Evolutionary conservation across 1,284 basidiomycete genomes (phyloP), one percentile per base, ranked within the genome.

Genomic region (Trichosporon inkin): DNA sequence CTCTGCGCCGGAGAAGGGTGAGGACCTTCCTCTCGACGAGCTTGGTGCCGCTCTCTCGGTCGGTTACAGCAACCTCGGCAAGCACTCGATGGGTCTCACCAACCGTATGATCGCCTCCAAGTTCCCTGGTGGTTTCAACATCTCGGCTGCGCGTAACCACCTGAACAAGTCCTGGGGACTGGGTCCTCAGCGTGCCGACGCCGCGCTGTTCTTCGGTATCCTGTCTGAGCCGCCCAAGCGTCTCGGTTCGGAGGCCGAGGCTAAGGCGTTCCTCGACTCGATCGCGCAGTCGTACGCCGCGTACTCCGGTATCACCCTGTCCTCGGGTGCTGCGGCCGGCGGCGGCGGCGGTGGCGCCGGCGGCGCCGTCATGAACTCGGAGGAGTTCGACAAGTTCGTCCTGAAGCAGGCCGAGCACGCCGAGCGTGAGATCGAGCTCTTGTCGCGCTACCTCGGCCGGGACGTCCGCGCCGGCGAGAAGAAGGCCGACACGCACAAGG

Each of bases 81-180:
- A 99, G 80, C 92, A 98, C 80, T 91, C 90, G n/a, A 88, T 86
- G 61, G 88, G 92, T 34, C 84, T 99, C 52, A 83, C 98, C 57
- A 93, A 93, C 57, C 90, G 96, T 62, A 84, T 98, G 74, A 84
- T 98, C 58, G 91, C 92, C 60, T 87, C 88, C 62, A 99, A 99
- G 81, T 94, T 99, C 89, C 96, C 96, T 39, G 96, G 96, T 80
- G 95, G 95, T 32, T 99, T 99, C 85, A 97, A 97, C 76, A 82
- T 90, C 24, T 91, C 94, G 4, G 85, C 90, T n/a, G 91, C 94
- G 78, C 95, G 96, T 80, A 80, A 85, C 5, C 84, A 98, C 75
- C 83, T 98, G 47, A 84, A 86, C 52, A 97, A 96, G 82, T 84
- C 84, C 36, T 97, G 93, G 94, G 95, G 95, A 63, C 82, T 99